Evolutionary conservation across 495 filamentous ascomycete genomes (phyloP).

Genomic region (Penicillium psychrofluorescens): DNA sequence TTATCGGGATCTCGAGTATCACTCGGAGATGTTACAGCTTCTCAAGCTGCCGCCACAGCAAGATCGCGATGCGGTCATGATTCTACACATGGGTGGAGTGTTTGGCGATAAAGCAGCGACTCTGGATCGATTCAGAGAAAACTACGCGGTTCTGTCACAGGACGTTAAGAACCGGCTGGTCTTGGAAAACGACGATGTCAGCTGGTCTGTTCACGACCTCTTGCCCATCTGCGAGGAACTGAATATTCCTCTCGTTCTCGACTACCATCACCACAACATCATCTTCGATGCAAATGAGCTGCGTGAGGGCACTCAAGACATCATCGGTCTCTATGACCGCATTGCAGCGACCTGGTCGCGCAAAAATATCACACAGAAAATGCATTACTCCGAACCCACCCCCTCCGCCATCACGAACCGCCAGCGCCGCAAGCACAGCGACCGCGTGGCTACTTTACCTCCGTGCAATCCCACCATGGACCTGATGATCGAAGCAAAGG

Average conservation of each 20-base stretch:
- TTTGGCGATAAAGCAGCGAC: conserved; percentile 85
- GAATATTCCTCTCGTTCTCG: conserved; percentile 86
- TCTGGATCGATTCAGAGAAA: conserved; percentile 71
- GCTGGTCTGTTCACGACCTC: conserved; percentile 85
- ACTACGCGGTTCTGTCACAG: conserved; percentile 58
- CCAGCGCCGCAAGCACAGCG: conserved; percentile 77
- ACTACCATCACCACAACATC: conserved; percentile 96
- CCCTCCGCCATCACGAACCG: conserved; percentile 65
- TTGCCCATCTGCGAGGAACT: conserved; percentile 88
- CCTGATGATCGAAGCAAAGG: conserved; percentile 97
- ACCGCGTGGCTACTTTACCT: conserved; percentile 68
- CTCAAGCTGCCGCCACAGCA: conserved; percentile 73
- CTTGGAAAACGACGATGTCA: conserved; percentile 90
- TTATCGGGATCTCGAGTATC: conserved; percentile 80
- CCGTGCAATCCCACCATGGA: conserved; percentile 80
- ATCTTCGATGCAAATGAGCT: conserved; percentile 65
- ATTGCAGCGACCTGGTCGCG: conserved; percentile 81
- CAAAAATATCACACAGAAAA: conserved; percentile 86
- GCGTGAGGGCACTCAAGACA: conserved; percentile 81
- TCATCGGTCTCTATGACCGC: conserved; percentile 59
- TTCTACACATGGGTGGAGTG: conserved; percentile 87
- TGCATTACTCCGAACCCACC: conserved; percentile 88
- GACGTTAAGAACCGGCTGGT: conserved; percentile 76
- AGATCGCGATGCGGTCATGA: conserved; percentile 87
- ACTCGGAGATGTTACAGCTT: conserved; percentile 76